These are phyloP conservation scores for Casuarina glauca DNA, from an alignment of 306 rosid species.

Conservation along the genomic window DNA sequence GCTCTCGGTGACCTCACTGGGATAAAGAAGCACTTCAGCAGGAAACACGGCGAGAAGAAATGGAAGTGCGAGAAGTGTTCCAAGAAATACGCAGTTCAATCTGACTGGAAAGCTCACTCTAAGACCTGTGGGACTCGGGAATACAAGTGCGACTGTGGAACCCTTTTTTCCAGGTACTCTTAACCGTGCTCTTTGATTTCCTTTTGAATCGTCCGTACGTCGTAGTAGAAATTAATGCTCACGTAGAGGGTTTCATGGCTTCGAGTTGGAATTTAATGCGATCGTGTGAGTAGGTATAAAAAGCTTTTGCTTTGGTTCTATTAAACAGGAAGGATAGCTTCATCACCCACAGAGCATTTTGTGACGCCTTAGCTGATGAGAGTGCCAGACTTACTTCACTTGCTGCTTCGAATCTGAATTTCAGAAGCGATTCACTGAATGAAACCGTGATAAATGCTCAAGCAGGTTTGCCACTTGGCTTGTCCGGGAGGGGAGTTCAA, in stretches of 20 bases:
- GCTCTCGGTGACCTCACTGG: conserved; percentile 98
- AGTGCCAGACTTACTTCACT: conserved; percentile 75
- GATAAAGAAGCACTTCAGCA: conserved; percentile 85
- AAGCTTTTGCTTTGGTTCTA: conserved; percentile 26
- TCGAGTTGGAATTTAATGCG: conserved; percentile 39
- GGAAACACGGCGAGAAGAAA: conserved; percentile 96
- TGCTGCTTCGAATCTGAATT: conserved; percentile 53
- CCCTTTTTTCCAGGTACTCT: conserved; percentile 81
- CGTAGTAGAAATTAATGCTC: conserved; percentile 37
- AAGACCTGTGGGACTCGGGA: conserved; percentile 97
- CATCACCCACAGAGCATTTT: conserved; percentile 95
- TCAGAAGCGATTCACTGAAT: conserved; percentile 52
- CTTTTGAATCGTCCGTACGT: not conserved
- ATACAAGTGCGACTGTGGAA: conserved; percentile 94
- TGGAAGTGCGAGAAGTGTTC: conserved; percentile 98
- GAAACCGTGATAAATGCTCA: conserved; percentile 40
- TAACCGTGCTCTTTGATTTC: not conserved
- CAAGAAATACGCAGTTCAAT: conserved; percentile 92
- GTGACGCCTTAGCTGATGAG: conserved; percentile 96
- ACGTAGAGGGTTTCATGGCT: conserved; percentile 36
- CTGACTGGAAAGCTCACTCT: conserved; percentile 97
- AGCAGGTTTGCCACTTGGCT: conserved; percentile 31
- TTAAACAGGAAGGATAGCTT: conserved; percentile 88
- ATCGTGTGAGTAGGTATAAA: conserved; percentile 34
- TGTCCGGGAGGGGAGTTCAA: conserved; percentile 25